A percentile compares a stretch with the other conserved stretches of the same genome.
Conservation (phyloP, 306 rosid species). For the Pyrus communis region DNA sequence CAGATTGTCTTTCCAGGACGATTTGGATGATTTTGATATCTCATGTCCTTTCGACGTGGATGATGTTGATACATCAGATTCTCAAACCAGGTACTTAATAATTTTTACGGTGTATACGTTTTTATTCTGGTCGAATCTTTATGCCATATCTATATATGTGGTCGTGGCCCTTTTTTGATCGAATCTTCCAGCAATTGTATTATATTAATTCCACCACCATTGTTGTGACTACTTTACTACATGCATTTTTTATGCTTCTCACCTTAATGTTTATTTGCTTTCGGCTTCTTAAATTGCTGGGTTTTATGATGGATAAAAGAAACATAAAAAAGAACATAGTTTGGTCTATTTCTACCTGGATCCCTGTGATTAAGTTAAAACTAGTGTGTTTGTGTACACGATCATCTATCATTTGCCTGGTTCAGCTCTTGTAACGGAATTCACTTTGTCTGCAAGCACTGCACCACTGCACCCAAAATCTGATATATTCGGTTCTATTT, state of each 20-base stretch:
- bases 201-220: not conserved
- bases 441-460: not conserved
- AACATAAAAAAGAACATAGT: not conserved
- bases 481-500: not conserved
- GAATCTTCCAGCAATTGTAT: not conserved
- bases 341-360: not conserved
- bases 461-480: not conserved
- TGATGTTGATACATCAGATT: constrained; percentile 64
- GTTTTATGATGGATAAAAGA: not conserved
- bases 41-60: constrained; percentile 77
- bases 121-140: not conserved
- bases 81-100: constrained; percentile 48
- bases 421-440: not conserved
- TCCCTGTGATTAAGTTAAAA: not conserved
- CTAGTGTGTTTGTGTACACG: not conserved
- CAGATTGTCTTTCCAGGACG: constrained; percentile 79
- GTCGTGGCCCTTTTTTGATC: constrained; percentile 5
- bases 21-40: constrained; percentile 65
- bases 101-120: not conserved
- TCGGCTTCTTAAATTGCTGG: not conserved
- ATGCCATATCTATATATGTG: not conserved
- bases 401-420: not conserved
- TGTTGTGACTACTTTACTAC: not conserved
- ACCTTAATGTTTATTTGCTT: not conserved
- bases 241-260: not conserved